phyloP scores from a whole-genome alignment of 1,284 basidiomycete species.

The Apiotrichum veenhuisii region DNA sequence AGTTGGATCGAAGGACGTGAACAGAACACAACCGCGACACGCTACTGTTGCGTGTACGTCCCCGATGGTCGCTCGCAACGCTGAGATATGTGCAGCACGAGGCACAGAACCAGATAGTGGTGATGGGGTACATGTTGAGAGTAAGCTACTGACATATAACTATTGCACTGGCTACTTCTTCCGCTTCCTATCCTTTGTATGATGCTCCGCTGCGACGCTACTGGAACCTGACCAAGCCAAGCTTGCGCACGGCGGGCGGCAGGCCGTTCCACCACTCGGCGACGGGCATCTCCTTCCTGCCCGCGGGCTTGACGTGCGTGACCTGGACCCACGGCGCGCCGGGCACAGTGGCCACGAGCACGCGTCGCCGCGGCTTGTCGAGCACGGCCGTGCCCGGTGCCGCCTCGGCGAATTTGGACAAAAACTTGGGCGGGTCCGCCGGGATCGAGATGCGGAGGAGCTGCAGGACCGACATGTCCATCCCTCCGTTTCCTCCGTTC shows the following conservation, averaged over 20 bases:
- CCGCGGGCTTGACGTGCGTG: constrained; percentile 58
- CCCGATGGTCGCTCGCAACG: too few relatives aligned
- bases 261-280: constrained; percentile 63
- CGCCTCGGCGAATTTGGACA: constrained; percentile 11
- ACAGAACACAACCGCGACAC: too few relatives aligned
- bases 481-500: too few relatives aligned
- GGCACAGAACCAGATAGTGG: too few relatives aligned
- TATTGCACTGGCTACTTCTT: too few relatives aligned
- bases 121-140: too few relatives aligned
- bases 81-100: too few relatives aligned
- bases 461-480: too few relatives aligned
- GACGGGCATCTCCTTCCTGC: constrained; percentile 53
- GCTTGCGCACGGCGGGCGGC: constrained; percentile 19
- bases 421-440: background rate
- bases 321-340: constrained; percentile 56
- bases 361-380: constrained; percentile 53
- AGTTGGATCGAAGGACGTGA: too few relatives aligned
- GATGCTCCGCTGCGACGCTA: background rate
- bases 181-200: background rate
- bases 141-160: too few relatives aligned
- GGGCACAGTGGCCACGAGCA: constrained; percentile 52
- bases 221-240: constrained; percentile 15
- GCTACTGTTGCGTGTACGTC: too few relatives aligned
- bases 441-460: constrained; percentile 3
- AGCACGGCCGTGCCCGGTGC: constrained; percentile 44